phyloP scores from a whole-genome alignment of 331 rosid species.

The Malus hybrid region DNA sequence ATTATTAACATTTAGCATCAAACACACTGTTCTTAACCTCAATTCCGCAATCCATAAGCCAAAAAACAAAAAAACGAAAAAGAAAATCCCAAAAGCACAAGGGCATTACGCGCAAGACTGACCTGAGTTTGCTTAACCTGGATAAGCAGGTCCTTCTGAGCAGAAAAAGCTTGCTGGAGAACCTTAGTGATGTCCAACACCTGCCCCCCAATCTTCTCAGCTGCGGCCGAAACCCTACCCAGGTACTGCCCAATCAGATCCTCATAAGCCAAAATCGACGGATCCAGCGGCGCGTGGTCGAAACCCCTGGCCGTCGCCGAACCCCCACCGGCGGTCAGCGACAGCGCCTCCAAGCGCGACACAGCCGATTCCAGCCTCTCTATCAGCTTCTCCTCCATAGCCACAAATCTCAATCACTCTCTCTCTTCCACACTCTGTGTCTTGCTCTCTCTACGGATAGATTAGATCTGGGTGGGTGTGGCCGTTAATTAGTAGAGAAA shows the following conservation, averaged over 20 bases:
- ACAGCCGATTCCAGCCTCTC: constrained; percentile 84
- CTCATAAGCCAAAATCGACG: constrained; percentile 58
- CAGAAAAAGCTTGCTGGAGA: constrained; percentile 54
- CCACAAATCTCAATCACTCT: neutral
- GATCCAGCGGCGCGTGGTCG: constrained; percentile 37
- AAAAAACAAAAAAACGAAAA: neutral
- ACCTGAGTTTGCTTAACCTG: constrained; percentile 69
- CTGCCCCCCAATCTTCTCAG: constrained; percentile 80
- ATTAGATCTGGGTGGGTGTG: constrained; percentile 14
- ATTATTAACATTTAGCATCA: neutral
- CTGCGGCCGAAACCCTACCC: constrained; percentile 43
- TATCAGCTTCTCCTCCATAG: constrained; percentile 72
- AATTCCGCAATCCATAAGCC: neutral
- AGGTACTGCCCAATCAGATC: constrained; percentile 48
- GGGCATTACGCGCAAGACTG: neutral
- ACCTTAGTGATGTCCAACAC: constrained; percentile 47
- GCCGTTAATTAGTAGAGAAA: constrained; percentile 14
- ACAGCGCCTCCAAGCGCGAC: constrained; percentile 57
- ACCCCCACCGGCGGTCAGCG: constrained; percentile 4
- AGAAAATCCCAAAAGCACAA: neutral
- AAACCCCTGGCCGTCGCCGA: constrained; percentile 5
- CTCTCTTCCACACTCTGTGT: neutral
- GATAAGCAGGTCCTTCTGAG: constrained; percentile 61
- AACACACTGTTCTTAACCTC: neutral
- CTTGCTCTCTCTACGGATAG: neutral